These are phyloP conservation scores for Globisporangium spiculum DNA, from an alignment of 352 stramenopile species.

Conservation along the genomic window DNA sequence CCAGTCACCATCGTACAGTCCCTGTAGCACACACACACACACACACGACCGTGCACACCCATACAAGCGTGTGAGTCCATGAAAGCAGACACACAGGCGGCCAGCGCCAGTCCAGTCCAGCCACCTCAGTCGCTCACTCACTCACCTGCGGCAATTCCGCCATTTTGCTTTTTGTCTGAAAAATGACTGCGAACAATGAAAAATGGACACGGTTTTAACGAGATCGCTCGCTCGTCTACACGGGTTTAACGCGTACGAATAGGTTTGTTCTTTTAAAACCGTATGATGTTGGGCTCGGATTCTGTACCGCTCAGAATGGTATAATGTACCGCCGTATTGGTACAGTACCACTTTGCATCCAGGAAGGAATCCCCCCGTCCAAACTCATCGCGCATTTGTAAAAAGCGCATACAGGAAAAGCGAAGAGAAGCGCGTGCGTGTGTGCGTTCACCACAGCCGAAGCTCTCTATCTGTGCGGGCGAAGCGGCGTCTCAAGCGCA, in stretches of 20 bases:
- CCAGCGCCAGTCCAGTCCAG: background rate
- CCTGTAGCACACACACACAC: conserved; percentile 19
- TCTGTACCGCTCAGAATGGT: background rate
- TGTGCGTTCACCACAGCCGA: background rate
- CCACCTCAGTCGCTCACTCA: background rate
- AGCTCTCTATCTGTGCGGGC: background rate
- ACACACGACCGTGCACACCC: background rate
- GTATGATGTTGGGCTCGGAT: background rate
- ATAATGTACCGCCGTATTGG: background rate
- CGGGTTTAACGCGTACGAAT: background rate
- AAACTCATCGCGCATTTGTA: conserved; percentile 4
- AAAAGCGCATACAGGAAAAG: background rate
- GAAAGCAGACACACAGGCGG: background rate
- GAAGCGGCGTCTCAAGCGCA: background rate
- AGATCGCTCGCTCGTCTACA: too few species aligned
- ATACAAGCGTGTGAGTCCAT: background rate
- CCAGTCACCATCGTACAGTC: conserved; percentile 44
- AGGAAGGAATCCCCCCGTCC: background rate
- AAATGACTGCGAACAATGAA: background rate
- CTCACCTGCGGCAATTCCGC: conserved; percentile 8
- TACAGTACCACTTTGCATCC: conserved; percentile 1
- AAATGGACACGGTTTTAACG: background rate
- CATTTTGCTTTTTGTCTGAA: background rate
- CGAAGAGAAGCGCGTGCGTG: background rate
- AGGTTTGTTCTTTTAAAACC: background rate